Evolutionary conservation across 2,329 filamentous ascomycete genomes (phyloP), one percentile per base, ranked within the genome.

Genomic region (Beauveria caledonica): DNA sequence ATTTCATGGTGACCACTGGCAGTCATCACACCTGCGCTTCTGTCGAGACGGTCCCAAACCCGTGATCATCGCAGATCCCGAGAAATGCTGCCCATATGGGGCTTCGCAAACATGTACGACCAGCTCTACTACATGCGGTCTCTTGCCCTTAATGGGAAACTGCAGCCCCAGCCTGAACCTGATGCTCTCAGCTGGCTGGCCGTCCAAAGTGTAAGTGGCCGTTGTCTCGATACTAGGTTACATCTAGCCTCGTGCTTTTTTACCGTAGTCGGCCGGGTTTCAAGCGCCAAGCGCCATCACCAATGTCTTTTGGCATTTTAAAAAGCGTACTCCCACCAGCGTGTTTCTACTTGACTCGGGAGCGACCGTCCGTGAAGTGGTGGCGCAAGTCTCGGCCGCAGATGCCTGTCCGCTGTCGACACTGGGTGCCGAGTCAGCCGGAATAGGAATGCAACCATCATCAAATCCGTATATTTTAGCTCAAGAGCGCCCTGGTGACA

Each of bases 221-320:
- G 29, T 15, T 9, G 56, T 15, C 23, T 27, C 27, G 48, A 59
- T 59, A 53, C 57, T 45, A 59, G 57, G 57, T 59, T 59, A 59
- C 57, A 52, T 59, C 36, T 36, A n/a, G 39, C n/a, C 39, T 59
- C 19, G 39, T 51, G 39, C 48, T 25, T 39, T 25, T 39, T 52
- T 10, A 15, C 44, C 33, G 15, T 46, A 17, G 29, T 23, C 19
- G 36, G 27, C 48, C 27, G 49, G 33, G 49, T 27, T 36, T 40
- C 57, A 59, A 53, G 40, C 48, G 57, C 57, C 48, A 59, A 58
- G 21, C 21, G 55, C 55, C 50, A 36, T 21, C 33, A 23, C 8
- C 3, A 21, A 51, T 58, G 46, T 7, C 25, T 33, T 36, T 44
- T 51, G 46, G 25, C 46, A 44, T n/a, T 1, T 21, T 50, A 17